Evolutionary conservation across 768 basidiomycete genomes (phyloP).

Genomic region (Amyloporia xantha): DNA sequence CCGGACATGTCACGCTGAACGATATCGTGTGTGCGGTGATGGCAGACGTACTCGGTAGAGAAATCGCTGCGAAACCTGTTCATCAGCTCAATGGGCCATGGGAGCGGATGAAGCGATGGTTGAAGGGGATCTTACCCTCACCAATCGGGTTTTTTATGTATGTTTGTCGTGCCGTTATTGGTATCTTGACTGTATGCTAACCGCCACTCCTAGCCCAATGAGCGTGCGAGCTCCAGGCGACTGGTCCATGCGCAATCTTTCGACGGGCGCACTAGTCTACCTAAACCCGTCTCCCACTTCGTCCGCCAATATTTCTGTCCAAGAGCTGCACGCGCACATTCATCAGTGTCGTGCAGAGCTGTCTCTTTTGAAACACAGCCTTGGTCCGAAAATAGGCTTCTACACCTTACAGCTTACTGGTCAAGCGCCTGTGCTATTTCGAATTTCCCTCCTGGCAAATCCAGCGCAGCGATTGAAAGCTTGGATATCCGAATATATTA

Average conservation of each 20-base stretch:
- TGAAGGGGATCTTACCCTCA: constrained; percentile 12
- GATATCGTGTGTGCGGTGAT: constrained; percentile 20
- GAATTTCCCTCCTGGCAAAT: constrained; percentile 15
- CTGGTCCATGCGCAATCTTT: constrained; percentile 21
- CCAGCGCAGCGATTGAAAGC: neutral
- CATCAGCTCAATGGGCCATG: constrained; percentile 1
- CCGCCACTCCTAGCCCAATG: constrained; percentile 19
- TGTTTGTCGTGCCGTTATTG: neutral
- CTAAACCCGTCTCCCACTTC: constrained; percentile 10
- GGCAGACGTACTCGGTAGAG: constrained; percentile 15
- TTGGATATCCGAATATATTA: constrained; percentile 5
- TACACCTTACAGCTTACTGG: constrained; percentile 14
- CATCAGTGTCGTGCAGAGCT: constrained; percentile 17
- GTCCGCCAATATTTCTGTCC: constrained; percentile 4
- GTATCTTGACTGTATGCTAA: neutral
- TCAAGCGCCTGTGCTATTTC: constrained; percentile 13
- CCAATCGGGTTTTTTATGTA: constrained; percentile 19
- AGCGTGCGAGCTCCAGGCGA: constrained; percentile 18
- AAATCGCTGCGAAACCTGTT: constrained; percentile 9
- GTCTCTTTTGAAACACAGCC: constrained; percentile 17
- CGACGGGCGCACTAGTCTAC: constrained; percentile 16
- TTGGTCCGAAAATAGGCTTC: constrained; percentile 13
- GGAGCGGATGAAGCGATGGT: constrained; percentile 3
- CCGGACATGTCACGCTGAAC: constrained; percentile 18
- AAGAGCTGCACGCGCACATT: constrained; percentile 16